These are phyloP conservation scores for Wickerhamomyces queroliae DNA, from an alignment of 805 yeast genomes.

Conservation along the genomic window DNA sequence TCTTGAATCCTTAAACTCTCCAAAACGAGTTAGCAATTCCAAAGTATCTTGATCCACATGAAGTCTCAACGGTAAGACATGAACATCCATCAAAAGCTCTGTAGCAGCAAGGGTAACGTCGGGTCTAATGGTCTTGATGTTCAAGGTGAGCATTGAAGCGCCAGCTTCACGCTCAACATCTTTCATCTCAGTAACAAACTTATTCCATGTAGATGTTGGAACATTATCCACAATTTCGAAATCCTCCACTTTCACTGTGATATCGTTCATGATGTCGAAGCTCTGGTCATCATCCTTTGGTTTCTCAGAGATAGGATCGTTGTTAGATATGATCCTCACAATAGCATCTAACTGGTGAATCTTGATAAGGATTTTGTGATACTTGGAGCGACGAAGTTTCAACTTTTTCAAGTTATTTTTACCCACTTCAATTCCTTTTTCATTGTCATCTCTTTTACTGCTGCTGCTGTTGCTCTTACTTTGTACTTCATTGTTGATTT, in stretches of 20 bases:
- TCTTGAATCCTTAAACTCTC: constrained; percentile 70
- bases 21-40: constrained; percentile 75
- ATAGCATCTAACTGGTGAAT: constrained; percentile 45
- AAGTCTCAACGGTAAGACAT: constrained; percentile 68
- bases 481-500: constrained; percentile 48
- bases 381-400: constrained; percentile 57
- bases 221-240: constrained; percentile 70
- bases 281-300: constrained; percentile 17
- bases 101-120: constrained; percentile 56
- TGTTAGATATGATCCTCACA: constrained; percentile 38
- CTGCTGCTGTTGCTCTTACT: constrained; percentile 22
- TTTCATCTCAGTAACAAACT: constrained; percentile 64
- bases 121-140: constrained; percentile 59
- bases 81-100: constrained; percentile 51
- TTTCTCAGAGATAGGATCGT: constrained; percentile 35
- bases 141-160: constrained; percentile 52
- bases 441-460: constrained; percentile 6
- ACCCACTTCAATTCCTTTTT: constrained; percentile 14
- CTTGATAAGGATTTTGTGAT: constrained; percentile 54
- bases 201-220: constrained; percentile 87
- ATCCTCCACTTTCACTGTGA: constrained; percentile 44
- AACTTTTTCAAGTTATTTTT: constrained; percentile 35
- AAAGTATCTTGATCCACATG: constrained; percentile 92
- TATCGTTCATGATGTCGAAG: constrained; percentile 41
- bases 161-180: constrained; percentile 65